Evolutionary conservation across 306 rosid genomes (phyloP).

Genomic region (Parietaria judaica): DNA sequence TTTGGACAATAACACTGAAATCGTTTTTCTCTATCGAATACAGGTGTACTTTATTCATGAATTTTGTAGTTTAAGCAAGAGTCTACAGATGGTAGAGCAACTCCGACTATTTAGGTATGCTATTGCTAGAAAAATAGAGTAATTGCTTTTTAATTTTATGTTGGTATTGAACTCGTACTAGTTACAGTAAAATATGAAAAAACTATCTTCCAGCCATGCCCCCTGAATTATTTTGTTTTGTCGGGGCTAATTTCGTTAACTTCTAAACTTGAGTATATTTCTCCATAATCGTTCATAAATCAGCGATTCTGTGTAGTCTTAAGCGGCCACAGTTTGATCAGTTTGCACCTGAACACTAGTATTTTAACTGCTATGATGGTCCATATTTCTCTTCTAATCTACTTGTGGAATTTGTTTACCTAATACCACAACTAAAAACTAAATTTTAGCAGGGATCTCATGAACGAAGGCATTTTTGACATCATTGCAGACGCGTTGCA

Average conservation of each 20-base stretch:
- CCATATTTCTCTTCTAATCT: slow-evolving; percentile 5
- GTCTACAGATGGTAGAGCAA: slow-evolving; percentile 93
- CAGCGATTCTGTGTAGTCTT: no score
- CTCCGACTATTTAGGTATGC: slow-evolving; percentile 76
- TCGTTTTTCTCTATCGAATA: neutral
- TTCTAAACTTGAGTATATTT: no score
- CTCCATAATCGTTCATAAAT: no score
- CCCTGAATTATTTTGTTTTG: no score
- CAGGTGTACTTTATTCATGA: slow-evolving; percentile 86
- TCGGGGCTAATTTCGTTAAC: no score
- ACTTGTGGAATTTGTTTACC: slow-evolving; percentile 9
- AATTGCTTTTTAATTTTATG: slow-evolving; percentile 3
- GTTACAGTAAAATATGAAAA: slow-evolving; percentile 8
- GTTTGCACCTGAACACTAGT: no score
- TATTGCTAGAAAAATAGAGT: slow-evolving; percentile 5
- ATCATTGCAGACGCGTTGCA: slow-evolving; percentile 66
- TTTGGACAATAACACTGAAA: neutral
- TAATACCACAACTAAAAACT: slow-evolving; percentile 16
- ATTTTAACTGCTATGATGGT: no score
- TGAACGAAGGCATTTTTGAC: slow-evolving; percentile 91
- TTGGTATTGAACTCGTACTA: slow-evolving; percentile 8
- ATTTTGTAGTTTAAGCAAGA: slow-evolving; percentile 88
- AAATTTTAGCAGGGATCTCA: slow-evolving; percentile 64
- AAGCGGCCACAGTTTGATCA: no score
- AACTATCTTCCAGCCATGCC: no score